Evolutionary conservation across 305 asterid species (phyloP).

Genomic region (Fraxinus sp.): DNA sequence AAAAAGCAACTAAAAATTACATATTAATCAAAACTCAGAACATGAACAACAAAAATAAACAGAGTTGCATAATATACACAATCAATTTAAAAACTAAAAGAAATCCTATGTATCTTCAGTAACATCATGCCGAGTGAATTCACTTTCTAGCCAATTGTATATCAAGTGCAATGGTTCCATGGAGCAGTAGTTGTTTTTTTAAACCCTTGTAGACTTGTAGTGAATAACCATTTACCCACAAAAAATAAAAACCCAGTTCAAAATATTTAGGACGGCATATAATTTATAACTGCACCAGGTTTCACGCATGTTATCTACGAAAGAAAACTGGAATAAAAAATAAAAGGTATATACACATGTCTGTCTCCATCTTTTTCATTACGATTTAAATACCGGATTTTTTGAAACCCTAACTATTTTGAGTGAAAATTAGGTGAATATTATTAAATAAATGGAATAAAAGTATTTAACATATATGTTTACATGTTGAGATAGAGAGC

Average conservation of each 20-base stretch:
- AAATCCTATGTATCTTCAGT: not conserved
- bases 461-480: not conserved
- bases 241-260: not conserved
- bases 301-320: not conserved
- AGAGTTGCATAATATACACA: not conserved
- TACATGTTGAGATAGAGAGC: constrained; percentile 20
- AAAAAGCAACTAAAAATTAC: not conserved
- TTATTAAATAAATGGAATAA: constrained; percentile 13
- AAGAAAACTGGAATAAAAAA: not conserved
- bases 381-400: not conserved
- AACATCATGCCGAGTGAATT: not conserved
- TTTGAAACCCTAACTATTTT: constrained; percentile 41
- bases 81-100: not conserved
- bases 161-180: not conserved
- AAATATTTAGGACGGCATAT: not conserved
- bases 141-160: not conserved
- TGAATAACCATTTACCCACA: not conserved
- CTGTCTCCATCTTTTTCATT: not conserved
- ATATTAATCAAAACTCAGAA: not conserved
- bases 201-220: not conserved
- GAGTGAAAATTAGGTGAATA: constrained; percentile 30
- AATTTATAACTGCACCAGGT: not conserved
- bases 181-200: not conserved
- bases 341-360: not conserved
- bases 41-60: not conserved